A percentile compares a stretch with the other conserved stretches of the same genome.
Conservation (phyloP, 768 basidiomycete genomes). For the Lactarius quietus region DNA sequence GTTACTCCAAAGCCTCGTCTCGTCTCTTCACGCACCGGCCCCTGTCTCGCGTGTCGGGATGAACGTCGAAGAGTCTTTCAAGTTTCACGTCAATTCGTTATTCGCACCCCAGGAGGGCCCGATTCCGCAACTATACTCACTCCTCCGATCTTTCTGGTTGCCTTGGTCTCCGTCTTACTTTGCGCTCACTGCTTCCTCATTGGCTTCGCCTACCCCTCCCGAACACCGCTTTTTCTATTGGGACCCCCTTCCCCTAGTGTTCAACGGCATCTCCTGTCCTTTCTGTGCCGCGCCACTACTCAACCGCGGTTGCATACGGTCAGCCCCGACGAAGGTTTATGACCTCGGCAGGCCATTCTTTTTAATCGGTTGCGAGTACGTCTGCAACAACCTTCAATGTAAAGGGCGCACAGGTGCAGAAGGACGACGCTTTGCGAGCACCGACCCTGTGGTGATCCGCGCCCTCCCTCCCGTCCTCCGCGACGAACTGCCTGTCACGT, state of each 20-base stretch:
- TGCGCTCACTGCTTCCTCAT: constrained; percentile 68
- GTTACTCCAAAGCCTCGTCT: constrained; percentile 56
- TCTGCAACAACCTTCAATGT: constrained; percentile 54
- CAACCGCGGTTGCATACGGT: constrained; percentile 69
- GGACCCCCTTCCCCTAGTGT: constrained; percentile 80
- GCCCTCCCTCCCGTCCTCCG: constrained; percentile 63
- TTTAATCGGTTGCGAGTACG: constrained; percentile 81
- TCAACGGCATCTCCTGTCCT: constrained; percentile 78
- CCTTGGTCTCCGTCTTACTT: constrained; percentile 77
- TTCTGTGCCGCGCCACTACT: constrained; percentile 54
- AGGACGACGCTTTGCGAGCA: constrained; percentile 66
- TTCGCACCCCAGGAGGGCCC: constrained; percentile 41
- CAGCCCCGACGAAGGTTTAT: constrained; percentile 74
- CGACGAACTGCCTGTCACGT: constrained; percentile 68
- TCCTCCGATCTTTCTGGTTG: constrained; percentile 82
- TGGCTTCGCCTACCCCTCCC: constrained; percentile 61
- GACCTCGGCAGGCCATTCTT: constrained; percentile 80
- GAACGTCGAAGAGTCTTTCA: constrained; percentile 73
- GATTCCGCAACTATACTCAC: constrained; percentile 69
- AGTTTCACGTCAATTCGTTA: constrained; percentile 66
- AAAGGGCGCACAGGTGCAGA: constrained; percentile 42
- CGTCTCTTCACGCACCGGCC: constrained; percentile 58
- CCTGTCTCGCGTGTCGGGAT: constrained; percentile 58
- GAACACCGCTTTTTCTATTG: constrained; percentile 82
- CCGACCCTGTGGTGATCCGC: constrained; percentile 66